Conservation (phyloP, 2,329 filamentous ascomycete genomes). For the Nannizzia gypsea region DNA sequence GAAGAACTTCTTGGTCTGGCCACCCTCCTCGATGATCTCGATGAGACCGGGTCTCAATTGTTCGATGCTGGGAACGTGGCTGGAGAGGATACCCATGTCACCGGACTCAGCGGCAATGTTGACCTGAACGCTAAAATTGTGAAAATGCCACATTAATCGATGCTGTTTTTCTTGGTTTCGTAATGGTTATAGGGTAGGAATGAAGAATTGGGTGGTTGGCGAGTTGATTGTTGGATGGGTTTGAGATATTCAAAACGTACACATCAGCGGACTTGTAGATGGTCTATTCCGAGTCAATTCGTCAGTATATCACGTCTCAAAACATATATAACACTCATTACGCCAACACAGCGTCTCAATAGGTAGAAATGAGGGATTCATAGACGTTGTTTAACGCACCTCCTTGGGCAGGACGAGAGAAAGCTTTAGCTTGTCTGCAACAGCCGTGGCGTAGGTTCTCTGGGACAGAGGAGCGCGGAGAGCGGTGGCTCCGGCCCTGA, state of each 20-base stretch:
- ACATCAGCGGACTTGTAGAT: slow-evolving; percentile 61
- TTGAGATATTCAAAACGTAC: slow-evolving; percentile 38
- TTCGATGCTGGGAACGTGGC: slow-evolving; percentile 97
- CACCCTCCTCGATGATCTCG: slow-evolving; percentile 88
- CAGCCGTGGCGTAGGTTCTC: slow-evolving; percentile 81
- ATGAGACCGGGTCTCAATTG: slow-evolving; percentile 95
- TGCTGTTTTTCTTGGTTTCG: background rate
- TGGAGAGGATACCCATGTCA: slow-evolving; percentile 98
- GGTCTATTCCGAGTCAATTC: slow-evolving; percentile 35
- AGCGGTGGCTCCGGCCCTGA: slow-evolving; percentile 62
- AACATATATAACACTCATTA: background rate
- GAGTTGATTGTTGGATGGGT: slow-evolving; percentile 4
- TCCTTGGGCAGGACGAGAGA: slow-evolving; percentile 95
- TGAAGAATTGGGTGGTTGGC: background rate
- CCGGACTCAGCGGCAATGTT: slow-evolving; percentile 97
- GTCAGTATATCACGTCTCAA: background rate
- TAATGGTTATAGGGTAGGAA: background rate
- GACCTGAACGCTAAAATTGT: slow-evolving; percentile 70
- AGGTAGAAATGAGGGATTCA: slow-evolving; percentile 5
- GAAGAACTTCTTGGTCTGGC: slow-evolving; percentile 91
- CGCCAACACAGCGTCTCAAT: slow-evolving; percentile 7
- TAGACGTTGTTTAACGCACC: slow-evolving; percentile 50
- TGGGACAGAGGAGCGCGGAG: slow-evolving; percentile 67
- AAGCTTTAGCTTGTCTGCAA: slow-evolving; percentile 93
- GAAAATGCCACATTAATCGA: slow-evolving; percentile 26